Evolutionary conservation across 2,329 filamentous ascomycete species (phyloP), one percentile per base, ranked within the genome.

Genomic region (Fusarium mexicanum): DNA sequence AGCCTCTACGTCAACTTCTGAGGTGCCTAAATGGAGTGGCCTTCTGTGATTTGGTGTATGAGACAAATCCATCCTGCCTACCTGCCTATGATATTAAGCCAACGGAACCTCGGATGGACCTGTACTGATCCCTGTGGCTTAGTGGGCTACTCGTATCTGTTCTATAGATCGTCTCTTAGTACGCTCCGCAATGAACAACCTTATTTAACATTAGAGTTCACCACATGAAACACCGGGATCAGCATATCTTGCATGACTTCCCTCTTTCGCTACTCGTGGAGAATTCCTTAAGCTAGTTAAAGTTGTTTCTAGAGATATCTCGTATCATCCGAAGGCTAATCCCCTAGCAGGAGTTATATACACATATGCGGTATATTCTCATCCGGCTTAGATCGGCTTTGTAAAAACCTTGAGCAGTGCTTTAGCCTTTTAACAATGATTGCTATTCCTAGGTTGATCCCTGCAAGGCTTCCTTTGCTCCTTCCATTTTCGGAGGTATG

Each of bases 331-430:
- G 5, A 54, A 26, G 35, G 8, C 10, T 38, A 38, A 26, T 17
- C 11, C 29, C 13, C 10, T 38, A 13, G 50, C 14, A 37, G 3
- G 9, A 29, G 14, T 6, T 8, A 17, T 8, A 26, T 26, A 8
- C 3, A 17, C 16, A 6, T 3, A 33, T 47, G 9, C 3, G 14
- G 18, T 5, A 46, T 35, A 16, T 33, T 35, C 4, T 26, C 9
- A 8, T 16, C 8, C n/a, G 37, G 16, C 18, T 22, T 13, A 26
- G n/a, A 22, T 47, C 18, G 26, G 29, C 40, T 26, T 14, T 35
- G 7, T 13, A 5, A 3, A 16, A 4, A 4, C 18, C 5, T 22
- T 17, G 14, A 35, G 10, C 3, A 29, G 9, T 22, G 6, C 8
- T 17, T 35, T 8, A 3, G 10, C 10, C 4, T 26, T 26, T 6